Percentiles rank a stretch among this genome's conserved stretches.
These are phyloP conservation scores for Biscogniauxia sp. DNA, from an alignment of 2,329 filamentous ascomycete genomes.

Conservation along the genomic window DNA sequence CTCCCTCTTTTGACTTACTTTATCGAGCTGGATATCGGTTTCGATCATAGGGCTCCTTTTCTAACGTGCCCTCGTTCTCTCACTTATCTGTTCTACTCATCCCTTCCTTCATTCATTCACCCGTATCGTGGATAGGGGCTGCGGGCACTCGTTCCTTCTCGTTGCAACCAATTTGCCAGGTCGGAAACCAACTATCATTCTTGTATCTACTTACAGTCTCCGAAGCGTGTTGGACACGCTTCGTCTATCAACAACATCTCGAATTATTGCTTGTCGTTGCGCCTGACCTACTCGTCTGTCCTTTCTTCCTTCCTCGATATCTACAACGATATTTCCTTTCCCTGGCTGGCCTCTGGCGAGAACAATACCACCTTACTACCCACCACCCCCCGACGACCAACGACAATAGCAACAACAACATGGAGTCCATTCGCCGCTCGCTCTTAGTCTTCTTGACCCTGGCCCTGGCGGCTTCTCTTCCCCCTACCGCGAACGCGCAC, in stretches of 20 bases:
- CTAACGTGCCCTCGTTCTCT: not conserved
- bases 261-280: no score
- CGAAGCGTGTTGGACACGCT: not conserved
- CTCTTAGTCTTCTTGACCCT: conserved; percentile 28
- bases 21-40: not conserved
- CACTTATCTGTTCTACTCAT: conserved; percentile 2
- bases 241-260: not conserved
- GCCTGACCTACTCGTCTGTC: not conserved
- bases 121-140: not conserved
- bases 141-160: not conserved
- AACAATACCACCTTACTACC: not conserved
- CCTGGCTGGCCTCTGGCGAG: not conserved
- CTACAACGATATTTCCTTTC: not conserved
- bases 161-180: not conserved
- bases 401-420: conserved; percentile 17
- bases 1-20: conserved; percentile 8
- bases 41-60: no score
- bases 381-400: not conserved
- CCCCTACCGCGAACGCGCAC: conserved; percentile 48
- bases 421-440: conserved; percentile 32
- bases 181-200: not conserved
- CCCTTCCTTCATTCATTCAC: not conserved
- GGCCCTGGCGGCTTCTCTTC: conserved; percentile 36
- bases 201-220: not conserved
- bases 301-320: not conserved